Percentiles rank a stretch among this genome's conserved stretches.
Conservation (phyloP, 345 rosid genomes). For the Eucalyptus shirleyi region DNA sequence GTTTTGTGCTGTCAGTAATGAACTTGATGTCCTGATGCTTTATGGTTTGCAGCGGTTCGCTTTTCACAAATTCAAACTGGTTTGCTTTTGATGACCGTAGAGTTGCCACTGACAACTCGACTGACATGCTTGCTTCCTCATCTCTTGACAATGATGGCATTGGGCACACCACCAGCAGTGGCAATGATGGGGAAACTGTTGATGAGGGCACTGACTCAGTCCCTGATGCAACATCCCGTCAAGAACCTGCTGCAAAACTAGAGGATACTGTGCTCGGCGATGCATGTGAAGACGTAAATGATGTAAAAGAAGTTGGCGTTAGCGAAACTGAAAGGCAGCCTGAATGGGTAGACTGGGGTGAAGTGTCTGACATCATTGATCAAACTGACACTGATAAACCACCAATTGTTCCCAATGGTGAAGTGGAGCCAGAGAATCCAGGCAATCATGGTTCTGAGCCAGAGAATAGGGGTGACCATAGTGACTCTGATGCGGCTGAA, state of each 20-base stretch:
- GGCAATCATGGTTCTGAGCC: constrained; percentile 13
- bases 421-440: neutral
- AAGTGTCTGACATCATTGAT: constrained; percentile 36
- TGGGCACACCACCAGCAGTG: constrained; percentile 1
- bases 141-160: constrained; percentile 41
- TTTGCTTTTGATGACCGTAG: constrained; percentile 76
- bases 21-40: neutral
- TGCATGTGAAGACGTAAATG: constrained; percentile 15
- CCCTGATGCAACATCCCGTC: constrained; percentile 39
- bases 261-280: constrained; percentile 17
- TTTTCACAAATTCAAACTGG: constrained; percentile 87
- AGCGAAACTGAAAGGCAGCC: constrained; percentile 37
- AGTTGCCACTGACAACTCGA: constrained; percentile 36
- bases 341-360: constrained; percentile 83
- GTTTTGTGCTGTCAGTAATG: neutral
- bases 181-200: constrained; percentile 21
- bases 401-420: constrained; percentile 22
- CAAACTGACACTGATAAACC: constrained; percentile 24
- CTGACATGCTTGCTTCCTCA: constrained; percentile 46
- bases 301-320: constrained; percentile 21
- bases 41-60: constrained; percentile 46
- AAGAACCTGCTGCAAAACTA: constrained; percentile 13
- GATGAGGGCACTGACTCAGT: constrained; percentile 37
- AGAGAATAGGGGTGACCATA: constrained; percentile 10
- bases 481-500: constrained; percentile 3